Percentiles rank a stretch among this genome's conserved stretches.
Conservation (phyloP, 1,284 basidiomycete genomes). For the Neotropicomus parvogracilis region DNA sequence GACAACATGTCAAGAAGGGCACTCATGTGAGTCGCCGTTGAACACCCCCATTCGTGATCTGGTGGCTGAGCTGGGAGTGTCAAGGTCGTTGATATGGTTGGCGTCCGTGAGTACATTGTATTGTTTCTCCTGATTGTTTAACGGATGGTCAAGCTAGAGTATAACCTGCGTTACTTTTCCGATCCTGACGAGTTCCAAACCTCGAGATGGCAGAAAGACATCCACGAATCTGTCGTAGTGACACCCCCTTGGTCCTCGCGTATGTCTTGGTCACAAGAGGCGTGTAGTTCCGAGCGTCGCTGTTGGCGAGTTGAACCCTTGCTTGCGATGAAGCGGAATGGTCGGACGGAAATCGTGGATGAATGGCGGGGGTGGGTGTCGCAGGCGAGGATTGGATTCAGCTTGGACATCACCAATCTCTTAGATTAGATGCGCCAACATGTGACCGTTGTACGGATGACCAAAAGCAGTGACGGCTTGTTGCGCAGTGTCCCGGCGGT, state of each 20-base stretch:
- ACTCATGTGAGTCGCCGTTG: conserved; percentile 19
- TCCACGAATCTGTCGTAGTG: neutral
- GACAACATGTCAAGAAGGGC: conserved; percentile 29
- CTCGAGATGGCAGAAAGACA: conserved; percentile 39
- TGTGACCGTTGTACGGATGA: conserved; percentile 4
- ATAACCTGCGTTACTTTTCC: conserved; percentile 39
- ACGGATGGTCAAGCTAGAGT: conserved; percentile 20
- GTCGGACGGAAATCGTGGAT: conserved; percentile 38
- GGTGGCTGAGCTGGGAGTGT: conserved; percentile 6
- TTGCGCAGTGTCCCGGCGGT: neutral
- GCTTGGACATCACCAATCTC: conserved; percentile 37
- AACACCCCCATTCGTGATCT: too few species aligned
- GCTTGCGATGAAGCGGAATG: conserved; percentile 22
- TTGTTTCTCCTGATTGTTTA: neutral
- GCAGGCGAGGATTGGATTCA: conserved; percentile 38
- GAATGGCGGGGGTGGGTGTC: conserved; percentile 45
- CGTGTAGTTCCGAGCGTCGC: conserved; percentile 46
- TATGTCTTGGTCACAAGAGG: conserved; percentile 53
- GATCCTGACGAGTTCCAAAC: conserved; percentile 39
- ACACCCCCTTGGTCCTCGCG: conserved; percentile 40
- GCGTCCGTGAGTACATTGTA: conserved; percentile 41
- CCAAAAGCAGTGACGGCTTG: conserved; percentile 10
- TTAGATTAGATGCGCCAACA: too few species aligned
- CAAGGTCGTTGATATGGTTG: conserved; percentile 47
- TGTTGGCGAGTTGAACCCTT: conserved; percentile 47